Percentiles rank a stretch among this genome's conserved stretches.
Conservation (phyloP, 1,284 basidiomycete genomes). For the Apiotrichum domesticum region DNA sequence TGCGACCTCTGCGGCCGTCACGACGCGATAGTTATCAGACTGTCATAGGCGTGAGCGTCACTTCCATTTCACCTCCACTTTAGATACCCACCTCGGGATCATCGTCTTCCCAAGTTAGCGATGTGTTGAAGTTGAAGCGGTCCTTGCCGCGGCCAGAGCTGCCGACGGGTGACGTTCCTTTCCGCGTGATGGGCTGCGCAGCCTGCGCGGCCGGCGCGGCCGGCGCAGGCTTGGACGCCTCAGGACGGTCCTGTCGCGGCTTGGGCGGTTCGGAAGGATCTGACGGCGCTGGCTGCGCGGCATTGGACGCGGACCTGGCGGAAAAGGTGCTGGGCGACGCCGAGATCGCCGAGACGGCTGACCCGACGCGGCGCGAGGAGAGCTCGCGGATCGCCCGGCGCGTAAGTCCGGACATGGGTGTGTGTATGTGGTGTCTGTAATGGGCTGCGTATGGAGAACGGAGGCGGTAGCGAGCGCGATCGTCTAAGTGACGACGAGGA, state of each 20-base stretch:
- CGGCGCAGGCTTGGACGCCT: too few species aligned
- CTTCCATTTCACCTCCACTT: not conserved
- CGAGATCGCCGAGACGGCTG: too few species aligned
- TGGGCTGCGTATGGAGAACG: not conserved
- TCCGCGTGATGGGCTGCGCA: not conserved
- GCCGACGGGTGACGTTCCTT: not conserved
- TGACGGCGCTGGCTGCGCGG: not conserved
- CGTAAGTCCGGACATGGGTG: not conserved
- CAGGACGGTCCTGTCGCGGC: too few species aligned
- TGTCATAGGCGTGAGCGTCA: not conserved
- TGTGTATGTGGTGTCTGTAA: too few species aligned
- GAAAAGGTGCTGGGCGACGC: too few species aligned
- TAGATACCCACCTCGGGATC: slow-evolving; percentile 37
- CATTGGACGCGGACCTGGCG: not conserved
- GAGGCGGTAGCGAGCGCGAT: slow-evolving; percentile 3
- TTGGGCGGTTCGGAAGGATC: not conserved
- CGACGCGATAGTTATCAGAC: slow-evolving; percentile 52
- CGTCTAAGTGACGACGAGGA: not conserved
- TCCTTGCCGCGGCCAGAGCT: slow-evolving; percentile 12
- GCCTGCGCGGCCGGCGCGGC: too few species aligned
- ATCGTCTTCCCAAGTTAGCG: slow-evolving; percentile 32
- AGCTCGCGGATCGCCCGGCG: not conserved
- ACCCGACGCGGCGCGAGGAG: not conserved
- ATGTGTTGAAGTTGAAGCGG: slow-evolving; percentile 45
- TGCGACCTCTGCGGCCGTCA: slow-evolving; percentile 69